These are phyloP conservation scores for Aspergillus sergii DNA, from an alignment of 2,329 filamentous ascomycete species.

Conservation along the genomic window DNA sequence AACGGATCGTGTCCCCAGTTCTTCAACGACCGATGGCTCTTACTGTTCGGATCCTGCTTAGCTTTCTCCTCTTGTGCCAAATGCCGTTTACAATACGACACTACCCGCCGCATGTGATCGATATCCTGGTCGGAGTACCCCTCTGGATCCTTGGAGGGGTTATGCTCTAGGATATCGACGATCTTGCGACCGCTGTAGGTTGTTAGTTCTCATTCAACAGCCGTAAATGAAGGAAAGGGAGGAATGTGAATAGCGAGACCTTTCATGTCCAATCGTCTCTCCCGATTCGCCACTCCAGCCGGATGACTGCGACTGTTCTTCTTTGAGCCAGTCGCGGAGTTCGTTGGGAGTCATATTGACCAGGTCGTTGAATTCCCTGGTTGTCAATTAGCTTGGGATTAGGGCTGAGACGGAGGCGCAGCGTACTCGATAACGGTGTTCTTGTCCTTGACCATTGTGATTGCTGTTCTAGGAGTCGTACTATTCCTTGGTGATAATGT, in stretches of 20 bases:
- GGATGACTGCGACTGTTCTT: constrained; percentile 58
- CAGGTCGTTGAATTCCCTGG: constrained; percentile 64
- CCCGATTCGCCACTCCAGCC: constrained; percentile 64
- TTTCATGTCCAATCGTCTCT: constrained; percentile 66
- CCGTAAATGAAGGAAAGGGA: not conserved
- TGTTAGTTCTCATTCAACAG: no score
- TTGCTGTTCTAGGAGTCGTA: not conserved
- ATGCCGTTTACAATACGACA: constrained; percentile 68
- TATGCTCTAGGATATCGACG: constrained; percentile 63
- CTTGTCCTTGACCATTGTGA: constrained; percentile 55
- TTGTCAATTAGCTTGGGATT: constrained; percentile 21
- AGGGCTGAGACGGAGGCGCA: no score
- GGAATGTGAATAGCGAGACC: constrained; percentile 30
- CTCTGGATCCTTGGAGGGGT: constrained; percentile 59
- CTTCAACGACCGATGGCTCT: constrained; percentile 62
- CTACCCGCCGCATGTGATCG: constrained; percentile 64
- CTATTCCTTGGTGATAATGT: no score
- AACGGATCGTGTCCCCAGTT: constrained; percentile 63
- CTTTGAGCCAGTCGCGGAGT: constrained; percentile 63
- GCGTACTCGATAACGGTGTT: constrained; percentile 53
- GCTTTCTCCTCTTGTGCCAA: constrained; percentile 64
- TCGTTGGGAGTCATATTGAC: constrained; percentile 68
- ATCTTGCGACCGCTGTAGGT: constrained; percentile 61
- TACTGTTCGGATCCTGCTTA: constrained; percentile 59
- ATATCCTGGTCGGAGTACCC: constrained; percentile 62